A percentile compares a stretch with the other conserved stretches of the same genome.
phyloP scores from a whole-genome alignment of 169 alveolate species.

The Plasmodium berghei region DNA sequence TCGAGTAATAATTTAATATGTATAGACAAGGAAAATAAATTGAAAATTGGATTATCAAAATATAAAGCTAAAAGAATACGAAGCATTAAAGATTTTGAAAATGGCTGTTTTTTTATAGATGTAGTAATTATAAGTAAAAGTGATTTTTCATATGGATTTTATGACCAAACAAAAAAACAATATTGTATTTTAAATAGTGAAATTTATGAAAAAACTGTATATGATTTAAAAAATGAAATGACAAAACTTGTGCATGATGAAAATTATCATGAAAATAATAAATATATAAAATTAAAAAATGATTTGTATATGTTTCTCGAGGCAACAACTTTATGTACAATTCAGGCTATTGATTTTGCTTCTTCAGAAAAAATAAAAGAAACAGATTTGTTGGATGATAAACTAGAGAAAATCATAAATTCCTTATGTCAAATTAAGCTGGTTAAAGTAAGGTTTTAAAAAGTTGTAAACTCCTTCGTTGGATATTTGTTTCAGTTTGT shows the following conservation, averaged over 20 bases:
- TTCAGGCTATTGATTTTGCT: slow-evolving; percentile 72
- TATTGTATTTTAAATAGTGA: slow-evolving; percentile 30
- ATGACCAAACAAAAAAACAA: slow-evolving; percentile 27
- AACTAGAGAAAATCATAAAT: slow-evolving; percentile 46
- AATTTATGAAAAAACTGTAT: slow-evolving; percentile 53
- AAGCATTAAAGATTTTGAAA: slow-evolving; percentile 48
- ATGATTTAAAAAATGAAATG: slow-evolving; percentile 56
- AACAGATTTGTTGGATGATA: slow-evolving; percentile 7
- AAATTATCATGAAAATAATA: slow-evolving; percentile 34
- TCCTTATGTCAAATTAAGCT: slow-evolving; percentile 58
- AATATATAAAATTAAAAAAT: slow-evolving; percentile 37
- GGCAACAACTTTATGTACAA: slow-evolving; percentile 56
- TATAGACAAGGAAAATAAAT: slow-evolving; percentile 30
- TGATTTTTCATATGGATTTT: slow-evolving; percentile 74
- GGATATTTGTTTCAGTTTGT: neutral
- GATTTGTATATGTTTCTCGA: slow-evolving; percentile 54
- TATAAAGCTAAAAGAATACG: slow-evolving; percentile 63
- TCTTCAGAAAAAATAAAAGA: slow-evolving; percentile 45
- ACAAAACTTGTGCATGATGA: slow-evolving; percentile 42
- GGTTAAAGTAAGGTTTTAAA: slow-evolving; percentile 9
- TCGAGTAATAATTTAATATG: slow-evolving; percentile 63
- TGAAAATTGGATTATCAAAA: slow-evolving; percentile 62
- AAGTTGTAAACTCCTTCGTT: neutral
- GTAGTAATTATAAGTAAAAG: slow-evolving; percentile 71
- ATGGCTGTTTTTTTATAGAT: slow-evolving; percentile 52